Percentiles rank a stretch among this genome's conserved stretches.
Conservation (phyloP, 2,329 filamentous ascomycete genomes). For the Ophioceras dolichostomum region DNA sequence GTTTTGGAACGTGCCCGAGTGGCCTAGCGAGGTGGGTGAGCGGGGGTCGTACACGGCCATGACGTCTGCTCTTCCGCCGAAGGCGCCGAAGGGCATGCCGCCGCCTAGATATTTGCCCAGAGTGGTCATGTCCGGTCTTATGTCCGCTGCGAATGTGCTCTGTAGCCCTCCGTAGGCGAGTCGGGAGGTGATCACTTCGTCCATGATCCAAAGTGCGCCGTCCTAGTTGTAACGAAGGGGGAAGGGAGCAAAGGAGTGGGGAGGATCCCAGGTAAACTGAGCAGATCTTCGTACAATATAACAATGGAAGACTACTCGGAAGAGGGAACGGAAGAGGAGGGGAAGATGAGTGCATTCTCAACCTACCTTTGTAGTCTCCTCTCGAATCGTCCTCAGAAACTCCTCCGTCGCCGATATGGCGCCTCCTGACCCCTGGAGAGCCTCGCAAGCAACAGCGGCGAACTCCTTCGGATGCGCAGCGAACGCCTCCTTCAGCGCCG, state of each 20-base stretch:
- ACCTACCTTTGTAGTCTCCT: conserved; percentile 29
- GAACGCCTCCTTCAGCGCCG: conserved; percentile 30
- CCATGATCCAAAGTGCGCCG: conserved; percentile 50
- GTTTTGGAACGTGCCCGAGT: conserved; percentile 53
- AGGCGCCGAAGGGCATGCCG: conserved; percentile 45
- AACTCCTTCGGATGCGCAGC: conserved; percentile 24
- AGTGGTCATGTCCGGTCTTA: conserved; percentile 38
- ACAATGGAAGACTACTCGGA: too few relatives aligned
- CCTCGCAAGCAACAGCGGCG: conserved; percentile 52
- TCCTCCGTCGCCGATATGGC: conserved; percentile 33
- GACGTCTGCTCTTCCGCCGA: conserved; percentile 46
- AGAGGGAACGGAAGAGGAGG: too few relatives aligned
- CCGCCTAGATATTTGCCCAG: conserved; percentile 48
- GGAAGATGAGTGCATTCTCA: too few relatives aligned
- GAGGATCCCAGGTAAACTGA: too few relatives aligned
- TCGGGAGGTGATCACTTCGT: conserved; percentile 59
- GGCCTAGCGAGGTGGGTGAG: conserved; percentile 38
- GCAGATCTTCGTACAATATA: too few relatives aligned
- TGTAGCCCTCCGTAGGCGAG: conserved; percentile 36
- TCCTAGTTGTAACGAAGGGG: too few relatives aligned
- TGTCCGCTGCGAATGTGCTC: conserved; percentile 49
- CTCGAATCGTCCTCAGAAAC: conserved; percentile 39
- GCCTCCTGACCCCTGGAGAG: conserved; percentile 51
- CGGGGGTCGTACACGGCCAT: conserved; percentile 58
- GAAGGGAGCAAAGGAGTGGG: too few relatives aligned